Evolutionary conservation across 2,329 filamentous ascomycete species (phyloP).

Genomic region (Akanthomyces dipterigenus): DNA sequence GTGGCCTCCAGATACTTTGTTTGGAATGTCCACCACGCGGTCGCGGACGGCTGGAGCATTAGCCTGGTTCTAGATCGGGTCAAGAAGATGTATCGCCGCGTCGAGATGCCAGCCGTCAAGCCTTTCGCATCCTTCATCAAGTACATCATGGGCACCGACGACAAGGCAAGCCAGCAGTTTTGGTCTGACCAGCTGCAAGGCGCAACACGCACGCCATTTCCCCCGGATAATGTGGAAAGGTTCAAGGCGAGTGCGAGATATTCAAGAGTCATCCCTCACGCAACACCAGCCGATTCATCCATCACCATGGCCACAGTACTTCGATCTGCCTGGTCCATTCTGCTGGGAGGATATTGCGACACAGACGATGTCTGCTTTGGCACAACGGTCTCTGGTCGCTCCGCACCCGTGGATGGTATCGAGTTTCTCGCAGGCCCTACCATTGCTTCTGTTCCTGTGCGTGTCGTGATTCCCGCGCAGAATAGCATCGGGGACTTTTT

Average conservation of each 20-base stretch:
- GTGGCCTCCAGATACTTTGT: background rate
- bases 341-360: background rate
- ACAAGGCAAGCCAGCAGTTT: background rate
- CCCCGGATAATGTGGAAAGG: background rate
- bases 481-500: conserved; percentile 3
- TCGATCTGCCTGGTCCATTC: background rate
- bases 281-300: background rate
- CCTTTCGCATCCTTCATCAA: conserved; percentile 11
- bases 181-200: conserved; percentile 11
- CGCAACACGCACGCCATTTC: conserved; percentile 5
- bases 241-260: background rate
- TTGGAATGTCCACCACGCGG: conserved; percentile 2
- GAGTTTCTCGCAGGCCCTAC: conserved; percentile 17
- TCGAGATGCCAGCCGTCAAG: background rate
- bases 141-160: background rate
- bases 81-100: background rate
- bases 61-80: background rate
- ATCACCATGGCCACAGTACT: background rate
- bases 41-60: conserved; percentile 5
- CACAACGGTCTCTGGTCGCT: conserved; percentile 15
- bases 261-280: background rate
- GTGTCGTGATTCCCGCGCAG: background rate
- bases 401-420: conserved; percentile 15
- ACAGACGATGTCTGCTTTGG: conserved; percentile 23
- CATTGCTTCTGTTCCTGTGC: conserved; percentile 18